A percentile compares a stretch with the other conserved stretches of the same genome.
Conservation (phyloP, 2,329 filamentous ascomycete species). For the Claviceps arundinis region DNA sequence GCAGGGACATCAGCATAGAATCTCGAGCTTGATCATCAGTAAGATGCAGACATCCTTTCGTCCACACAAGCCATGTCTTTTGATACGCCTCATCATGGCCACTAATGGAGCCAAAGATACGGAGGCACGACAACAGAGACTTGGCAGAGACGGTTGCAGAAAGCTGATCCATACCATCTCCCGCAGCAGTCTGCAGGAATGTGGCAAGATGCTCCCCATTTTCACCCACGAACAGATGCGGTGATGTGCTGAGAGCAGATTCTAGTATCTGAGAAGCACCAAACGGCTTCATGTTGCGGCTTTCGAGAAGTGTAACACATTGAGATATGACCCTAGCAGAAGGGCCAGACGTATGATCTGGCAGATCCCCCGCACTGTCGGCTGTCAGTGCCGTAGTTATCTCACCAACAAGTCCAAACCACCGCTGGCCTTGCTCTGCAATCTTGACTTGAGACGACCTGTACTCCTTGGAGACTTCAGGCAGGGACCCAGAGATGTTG, state of each 20-base stretch:
- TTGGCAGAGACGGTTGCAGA: slow-evolving; percentile 55
- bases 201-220: slow-evolving; percentile 24
- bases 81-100: slow-evolving; percentile 24
- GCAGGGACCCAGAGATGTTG: slow-evolving; percentile 59
- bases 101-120: slow-evolving; percentile 34
- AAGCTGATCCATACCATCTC: slow-evolving; percentile 42
- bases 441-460: slow-evolving; percentile 57
- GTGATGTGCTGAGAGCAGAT: slow-evolving; percentile 23
- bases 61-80: slow-evolving; percentile 31
- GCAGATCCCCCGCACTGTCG: slow-evolving; percentile 6
- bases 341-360: slow-evolving; percentile 18
- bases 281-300: slow-evolving; percentile 43
- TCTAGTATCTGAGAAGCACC: slow-evolving; percentile 37
- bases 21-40: slow-evolving; percentile 11
- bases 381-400: slow-evolving; percentile 24
- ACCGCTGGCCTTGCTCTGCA: slow-evolving; percentile 51
- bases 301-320: slow-evolving; percentile 29
- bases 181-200: slow-evolving; percentile 36
- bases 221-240: slow-evolving; percentile 26
- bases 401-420: slow-evolving; percentile 45
- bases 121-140: slow-evolving; percentile 52
- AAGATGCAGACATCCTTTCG: slow-evolving; percentile 26
- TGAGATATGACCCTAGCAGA: slow-evolving; percentile 20
- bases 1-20: slow-evolving; percentile 28
- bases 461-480: slow-evolving; percentile 70